Evolutionary conservation across 306 rosid genomes (phyloP).

Genomic region (Rosa lucieae): DNA sequence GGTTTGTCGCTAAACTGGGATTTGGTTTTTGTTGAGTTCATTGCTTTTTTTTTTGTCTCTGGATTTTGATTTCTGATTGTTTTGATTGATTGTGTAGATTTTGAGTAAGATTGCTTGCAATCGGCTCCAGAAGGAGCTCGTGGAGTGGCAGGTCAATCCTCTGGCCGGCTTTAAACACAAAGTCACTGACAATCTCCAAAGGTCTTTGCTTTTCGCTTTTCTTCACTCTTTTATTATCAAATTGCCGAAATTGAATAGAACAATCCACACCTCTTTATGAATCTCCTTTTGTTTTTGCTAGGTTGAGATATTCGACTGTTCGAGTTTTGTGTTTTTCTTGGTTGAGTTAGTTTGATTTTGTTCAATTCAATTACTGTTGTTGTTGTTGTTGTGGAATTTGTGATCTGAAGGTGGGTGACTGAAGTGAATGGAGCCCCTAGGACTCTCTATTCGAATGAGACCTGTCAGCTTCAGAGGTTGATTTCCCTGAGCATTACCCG

Average conservation of each 20-base stretch:
- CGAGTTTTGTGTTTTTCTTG: neutral
- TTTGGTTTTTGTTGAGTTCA: too few species aligned
- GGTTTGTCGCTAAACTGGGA: too few species aligned
- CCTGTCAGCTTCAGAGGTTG: conserved; percentile 95
- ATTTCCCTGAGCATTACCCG: conserved; percentile 98
- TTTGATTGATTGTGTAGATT: conserved; percentile 42
- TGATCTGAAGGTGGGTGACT: conserved; percentile 83
- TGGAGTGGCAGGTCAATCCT: conserved; percentile 99
- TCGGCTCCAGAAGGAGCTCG: conserved; percentile 95
- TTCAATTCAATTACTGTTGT: neutral
- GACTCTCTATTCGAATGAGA: conserved; percentile 85
- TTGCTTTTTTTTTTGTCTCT: neutral
- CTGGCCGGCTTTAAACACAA: conserved; percentile 91
- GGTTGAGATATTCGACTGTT: neutral
- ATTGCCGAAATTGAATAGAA: too few species aligned
- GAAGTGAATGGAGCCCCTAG: conserved; percentile 98
- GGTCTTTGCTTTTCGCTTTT: conserved; percentile 37
- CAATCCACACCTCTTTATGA: too few species aligned
- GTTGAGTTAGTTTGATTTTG: neutral
- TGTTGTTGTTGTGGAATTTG: conserved; percentile 4
- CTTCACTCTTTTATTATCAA: too few species aligned
- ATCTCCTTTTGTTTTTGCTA: too few species aligned
- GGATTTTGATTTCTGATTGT: neutral
- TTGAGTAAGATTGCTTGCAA: conserved; percentile 98
- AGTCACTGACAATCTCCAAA: conserved; percentile 95